Percentiles rank a stretch among this genome's conserved stretches.
Evolutionary conservation across 441 rosid genomes (phyloP).

Genomic region (Sinapis alba): DNA sequence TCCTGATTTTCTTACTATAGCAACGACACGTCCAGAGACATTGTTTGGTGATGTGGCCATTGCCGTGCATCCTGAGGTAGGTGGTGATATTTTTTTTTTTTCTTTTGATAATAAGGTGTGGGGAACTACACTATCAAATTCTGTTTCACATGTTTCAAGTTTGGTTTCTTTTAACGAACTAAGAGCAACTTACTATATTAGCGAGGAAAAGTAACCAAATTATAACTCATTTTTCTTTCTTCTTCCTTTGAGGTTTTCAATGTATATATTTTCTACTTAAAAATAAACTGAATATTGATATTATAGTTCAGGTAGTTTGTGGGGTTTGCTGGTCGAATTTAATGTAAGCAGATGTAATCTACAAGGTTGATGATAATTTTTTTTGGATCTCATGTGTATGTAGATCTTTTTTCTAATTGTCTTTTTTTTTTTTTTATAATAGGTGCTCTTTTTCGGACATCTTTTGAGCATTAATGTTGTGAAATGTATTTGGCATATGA

Average conservation of each 20-base stretch:
- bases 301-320: not conserved
- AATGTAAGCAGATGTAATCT: constrained; percentile 10
- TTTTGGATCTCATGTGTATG: constrained; percentile 2
- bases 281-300: not conserved
- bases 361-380: not conserved
- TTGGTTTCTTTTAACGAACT: constrained; percentile 5
- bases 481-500: constrained; percentile 26
- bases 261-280: not conserved
- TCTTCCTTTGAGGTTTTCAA: not conserved
- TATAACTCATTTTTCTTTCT: not conserved
- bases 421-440: too few relatives aligned
- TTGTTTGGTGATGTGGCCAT: constrained; percentile 96
- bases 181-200: constrained; percentile 6
- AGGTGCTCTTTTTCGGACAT: not conserved
- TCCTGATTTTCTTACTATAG: constrained; percentile 84
- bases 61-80: constrained; percentile 94
- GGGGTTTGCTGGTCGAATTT: not conserved
- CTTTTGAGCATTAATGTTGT: constrained; percentile 18
- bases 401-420: not conserved
- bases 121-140: constrained; percentile 7
- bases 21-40: constrained; percentile 99
- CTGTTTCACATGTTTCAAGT: constrained; percentile 13
- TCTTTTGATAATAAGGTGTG: not conserved
- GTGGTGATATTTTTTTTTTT: constrained; percentile 2
- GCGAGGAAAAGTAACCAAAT: not conserved